Percentiles rank a stretch among this genome's conserved stretches.
Conservation (phyloP, 768 basidiomycete species). For the Termitomyces sp. region DNA sequence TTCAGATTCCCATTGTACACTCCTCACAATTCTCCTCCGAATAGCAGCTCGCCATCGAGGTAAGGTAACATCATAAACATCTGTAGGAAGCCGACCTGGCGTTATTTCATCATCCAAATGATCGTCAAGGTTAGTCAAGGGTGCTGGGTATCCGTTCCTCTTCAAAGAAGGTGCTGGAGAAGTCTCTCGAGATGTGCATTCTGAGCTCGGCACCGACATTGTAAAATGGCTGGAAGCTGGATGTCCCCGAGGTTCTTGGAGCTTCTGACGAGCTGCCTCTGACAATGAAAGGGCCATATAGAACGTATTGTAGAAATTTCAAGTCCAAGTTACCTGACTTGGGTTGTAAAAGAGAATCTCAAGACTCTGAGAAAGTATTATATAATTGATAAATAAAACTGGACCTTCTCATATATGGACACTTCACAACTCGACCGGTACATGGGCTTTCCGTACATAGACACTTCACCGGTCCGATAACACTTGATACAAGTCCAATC, state of each 20-base stretch:
- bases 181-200: conserved; percentile 25
- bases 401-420: too few species aligned
- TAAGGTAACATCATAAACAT: conserved; percentile 61
- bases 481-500: too few species aligned
- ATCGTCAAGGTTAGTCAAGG: conserved; percentile 4
- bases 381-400: too few species aligned
- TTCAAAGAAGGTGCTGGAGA: conserved; percentile 22
- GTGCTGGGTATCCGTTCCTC: conserved; percentile 10
- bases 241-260: conserved; percentile 5
- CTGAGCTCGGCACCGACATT: conserved; percentile 24
- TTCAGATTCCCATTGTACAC: conserved; percentile 52
- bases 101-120: conserved; percentile 3
- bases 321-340: not conserved
- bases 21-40: conserved; percentile 45
- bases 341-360: too few species aligned
- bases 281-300: conserved; percentile 3
- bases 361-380: too few species aligned
- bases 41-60: conserved; percentile 61
- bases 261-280: conserved; percentile 3
- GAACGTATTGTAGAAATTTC: not conserved
- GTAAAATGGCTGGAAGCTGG: conserved; percentile 19
- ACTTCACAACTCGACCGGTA: too few species aligned
- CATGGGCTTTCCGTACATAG: too few species aligned
- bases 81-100: conserved; percentile 29
- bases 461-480: too few species aligned